Percentiles rank a stretch among this genome's conserved stretches.
Evolutionary conservation across 2,329 filamentous ascomycete genomes (phyloP).

Genomic region (Daldinia sp.): DNA sequence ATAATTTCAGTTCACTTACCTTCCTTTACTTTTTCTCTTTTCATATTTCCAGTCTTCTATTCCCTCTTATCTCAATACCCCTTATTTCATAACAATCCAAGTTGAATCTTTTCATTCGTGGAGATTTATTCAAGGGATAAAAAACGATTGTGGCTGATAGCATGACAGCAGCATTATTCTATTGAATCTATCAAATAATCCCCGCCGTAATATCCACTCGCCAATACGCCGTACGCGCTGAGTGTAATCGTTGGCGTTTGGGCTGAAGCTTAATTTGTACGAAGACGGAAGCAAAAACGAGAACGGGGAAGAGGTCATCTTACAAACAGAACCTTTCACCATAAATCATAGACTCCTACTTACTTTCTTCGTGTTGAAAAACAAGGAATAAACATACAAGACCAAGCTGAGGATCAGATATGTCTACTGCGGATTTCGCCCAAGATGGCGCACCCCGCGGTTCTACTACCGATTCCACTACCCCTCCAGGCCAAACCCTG

Average conservation of each 20-base stretch:
- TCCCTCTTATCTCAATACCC: conserved; percentile 15
- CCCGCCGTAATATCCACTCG: conserved; percentile 32
- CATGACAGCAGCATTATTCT: conserved; percentile 11
- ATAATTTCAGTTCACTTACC: conserved; percentile 21
- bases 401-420: conserved; percentile 35
- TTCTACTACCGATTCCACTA: conserved; percentile 29
- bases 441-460: conserved; percentile 45
- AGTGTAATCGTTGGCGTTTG: conserved; percentile 5
- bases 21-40: conserved; percentile 13
- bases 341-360: background rate
- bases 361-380: conserved; percentile 1
- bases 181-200: conserved; percentile 5
- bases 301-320: background rate
- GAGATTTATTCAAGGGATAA: conserved; percentile 4
- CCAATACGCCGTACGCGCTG: conserved; percentile 24
- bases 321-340: background rate
- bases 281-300: conserved; percentile 17
- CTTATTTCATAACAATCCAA: conserved; percentile 1
- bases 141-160: conserved; percentile 30
- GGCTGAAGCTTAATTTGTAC: conserved; percentile 11
- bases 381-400: background rate
- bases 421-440: conserved; percentile 42
- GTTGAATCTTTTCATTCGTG: conserved; percentile 6
- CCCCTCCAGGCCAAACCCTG: conserved; percentile 65
- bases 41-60: conserved; percentile 11